Percentiles rank a stretch among this genome's conserved stretches.
These are phyloP conservation scores for Sergeia podlipaevii DNA, from an alignment of 208 protist species.

Conservation along the genomic window DNA sequence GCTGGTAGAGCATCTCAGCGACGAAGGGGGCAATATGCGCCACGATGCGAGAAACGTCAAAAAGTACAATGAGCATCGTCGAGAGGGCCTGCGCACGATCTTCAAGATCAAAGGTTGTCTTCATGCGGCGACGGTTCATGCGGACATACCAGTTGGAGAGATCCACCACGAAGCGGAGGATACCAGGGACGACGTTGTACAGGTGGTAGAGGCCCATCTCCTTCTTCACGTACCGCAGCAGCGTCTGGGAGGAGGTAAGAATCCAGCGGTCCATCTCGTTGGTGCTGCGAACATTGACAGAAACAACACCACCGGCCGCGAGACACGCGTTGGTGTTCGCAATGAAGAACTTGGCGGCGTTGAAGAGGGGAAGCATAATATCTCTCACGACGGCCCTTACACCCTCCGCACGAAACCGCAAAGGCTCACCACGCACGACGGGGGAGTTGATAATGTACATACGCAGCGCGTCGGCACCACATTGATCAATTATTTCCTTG, in stretches of 20 bases:
- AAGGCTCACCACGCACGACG: constrained; percentile 97
- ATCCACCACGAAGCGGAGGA: constrained; percentile 97
- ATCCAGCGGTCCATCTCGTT: constrained; percentile 99
- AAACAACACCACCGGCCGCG: constrained; percentile 37
- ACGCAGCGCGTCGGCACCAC: constrained; percentile 98
- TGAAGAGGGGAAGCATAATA: constrained; percentile 98
- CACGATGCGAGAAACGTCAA: constrained; percentile 88
- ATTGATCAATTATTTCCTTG: constrained; percentile 90
- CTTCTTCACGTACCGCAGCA: constrained; percentile 94
- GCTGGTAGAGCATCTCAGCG: constrained; percentile 97
- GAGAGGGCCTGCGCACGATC: constrained; percentile 81
- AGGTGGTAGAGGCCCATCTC: constrained; percentile 98
- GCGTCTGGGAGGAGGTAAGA: constrained; percentile 87
- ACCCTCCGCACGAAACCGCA: constrained; percentile 93
- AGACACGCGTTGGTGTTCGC: constrained; percentile 90
- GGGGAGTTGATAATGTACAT: constrained; percentile 99
- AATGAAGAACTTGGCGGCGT: constrained; percentile 98
- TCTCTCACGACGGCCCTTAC: constrained; percentile 97
- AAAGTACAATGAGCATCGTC: constrained; percentile 94
- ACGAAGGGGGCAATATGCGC: constrained; percentile 99
- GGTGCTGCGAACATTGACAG: constrained; percentile 52
- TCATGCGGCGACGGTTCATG: constrained; percentile 96
- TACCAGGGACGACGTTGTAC: constrained; percentile 98
- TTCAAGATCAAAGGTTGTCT: constrained; percentile 67
- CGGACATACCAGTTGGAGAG: constrained; percentile 99